Base-by-base conservation (phyloP, 129 eudicot species). In the Flaveria brownii region DNA sequence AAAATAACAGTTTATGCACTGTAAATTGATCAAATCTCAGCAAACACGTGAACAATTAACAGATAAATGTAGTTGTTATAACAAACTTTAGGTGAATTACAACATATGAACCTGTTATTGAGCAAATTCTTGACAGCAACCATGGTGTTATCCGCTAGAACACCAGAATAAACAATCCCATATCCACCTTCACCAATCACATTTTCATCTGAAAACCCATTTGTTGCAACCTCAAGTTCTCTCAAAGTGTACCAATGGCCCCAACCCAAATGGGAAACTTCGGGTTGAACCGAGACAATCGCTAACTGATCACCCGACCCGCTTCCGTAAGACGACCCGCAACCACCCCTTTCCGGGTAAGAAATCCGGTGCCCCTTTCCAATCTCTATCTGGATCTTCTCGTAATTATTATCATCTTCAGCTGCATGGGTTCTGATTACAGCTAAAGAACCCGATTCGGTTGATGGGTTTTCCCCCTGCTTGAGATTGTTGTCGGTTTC, bases 161-260 rank as follows among this genome's bases (percentile, higher is more conserved):
- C 56, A 18, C 97, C 97, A 16, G 83, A 74, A 77, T 91, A 91
- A 61, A 91, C 97, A 85, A 91, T 91, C 74, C 96, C 97, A 87
- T 91, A 91, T 22, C 97, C 97, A 62, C 97, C 97, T 87, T 91
- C 96, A 30, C 97, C 97, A 39, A 91, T 87, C 78, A 91, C 95
- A 85, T 91, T 91, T 65, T 88, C 95, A 78, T 85, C 92, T 64
- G 87, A 63, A 71, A 91, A 89, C 26, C 89, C 89, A 80, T 91
- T 84, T 17, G 97, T 91, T 6, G 88, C 82, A 56, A 78, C 63
- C 76, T 91, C 96, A 70, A 91, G 92, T 77, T 91, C 97, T 47
- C 97, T 87, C 83, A 91, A 80, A 42, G 92, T 91, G 71, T 86
- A 91, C 97, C 97, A 91, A 82, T 87, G 92, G 1, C 97, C 97